Evolutionary conservation across 495 filamentous ascomycete genomes (phyloP), one percentile per base, ranked within the genome.

Genomic region (Podospora conica): DNA sequence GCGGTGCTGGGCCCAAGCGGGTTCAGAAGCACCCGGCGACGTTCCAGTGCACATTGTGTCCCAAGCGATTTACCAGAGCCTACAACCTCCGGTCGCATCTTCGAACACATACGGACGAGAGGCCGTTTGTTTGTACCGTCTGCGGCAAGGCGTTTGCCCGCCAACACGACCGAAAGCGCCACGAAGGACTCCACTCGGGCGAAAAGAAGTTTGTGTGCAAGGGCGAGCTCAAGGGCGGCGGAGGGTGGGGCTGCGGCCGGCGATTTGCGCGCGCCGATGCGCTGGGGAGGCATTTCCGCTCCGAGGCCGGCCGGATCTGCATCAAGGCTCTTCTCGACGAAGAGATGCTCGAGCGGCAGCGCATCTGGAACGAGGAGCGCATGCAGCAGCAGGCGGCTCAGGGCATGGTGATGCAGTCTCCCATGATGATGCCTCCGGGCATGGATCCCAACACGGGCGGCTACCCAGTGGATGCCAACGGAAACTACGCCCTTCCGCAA

Each of bases 201-300:
- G 93, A 96, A 75, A 96, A 96, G 86, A 97, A 97, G 70, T 98
- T 97, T 73, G 91, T 98, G 65, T 98, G 95, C 77, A 90, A 90
- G 53, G 95, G 95, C 64, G 90, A 92, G 61, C 86, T 98, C 11
- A 91, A 92, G 65, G 82, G 85, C n/a, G 88, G 87, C 29, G 87
- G 86, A 8, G 85, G 87, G 63, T 98, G 95, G 95, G 95, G 95
- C 56, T 98, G 95, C 70, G 91, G 91, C 12, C 88, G 95, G 27
- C 84, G 93, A 10, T 98, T 98, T 75, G 95, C 95, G 1, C 91
- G 95, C 63, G 95, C 95, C 9, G 95, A 98, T 77, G 95, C 96
- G 2, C 81, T 98, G 3, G 95, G 95, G 18, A 87, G 95, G n/a
- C 95, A 98, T 76, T 98, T 98, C 84, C 84, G 95, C 58, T 94